phyloP scores from a whole-genome alignment of 331 rosid species.

The Rhamnella rubrinervis region DNA sequence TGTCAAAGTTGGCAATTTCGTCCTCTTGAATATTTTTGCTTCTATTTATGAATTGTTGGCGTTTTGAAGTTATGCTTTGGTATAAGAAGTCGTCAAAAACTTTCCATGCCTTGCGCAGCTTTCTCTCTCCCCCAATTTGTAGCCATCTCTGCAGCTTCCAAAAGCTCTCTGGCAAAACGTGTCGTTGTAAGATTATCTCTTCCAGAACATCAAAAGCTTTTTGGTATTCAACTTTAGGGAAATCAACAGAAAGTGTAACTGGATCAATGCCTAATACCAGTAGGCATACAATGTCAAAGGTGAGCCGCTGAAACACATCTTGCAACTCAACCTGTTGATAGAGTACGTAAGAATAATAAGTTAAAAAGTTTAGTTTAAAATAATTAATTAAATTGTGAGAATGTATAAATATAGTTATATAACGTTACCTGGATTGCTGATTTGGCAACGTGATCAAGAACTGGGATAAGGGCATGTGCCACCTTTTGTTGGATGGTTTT shows the following conservation, averaged over 20 bases:
- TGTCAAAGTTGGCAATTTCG: neutral
- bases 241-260: conserved; percentile 32
- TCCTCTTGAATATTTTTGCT: neutral
- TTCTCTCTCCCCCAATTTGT: conserved; percentile 40
- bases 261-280: conserved; percentile 44
- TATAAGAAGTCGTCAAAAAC: conserved; percentile 34
- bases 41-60: neutral
- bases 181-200: conserved; percentile 34
- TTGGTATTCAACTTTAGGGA: conserved; percentile 26
- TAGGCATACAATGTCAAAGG: conserved; percentile 33
- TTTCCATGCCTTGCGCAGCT: conserved; percentile 22
- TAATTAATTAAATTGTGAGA: no score
- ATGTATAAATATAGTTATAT: neutral
- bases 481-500: conserved; percentile 23
- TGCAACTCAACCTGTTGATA: conserved; percentile 43
- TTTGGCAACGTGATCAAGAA: conserved; percentile 23
- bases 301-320: conserved; percentile 33
- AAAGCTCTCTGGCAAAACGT: conserved; percentile 24
- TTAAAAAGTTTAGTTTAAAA: no score
- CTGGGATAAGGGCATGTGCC: conserved; percentile 10
- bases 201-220: conserved; percentile 43
- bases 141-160: conserved; percentile 51
- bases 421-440: conserved; percentile 26
- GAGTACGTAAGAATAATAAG: conserved; percentile 1
- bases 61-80: conserved; percentile 25